These are phyloP conservation scores for Hapsidospora chrysogenum DNA, from an alignment of 495 filamentous ascomycete species.

Conservation along the genomic window DNA sequence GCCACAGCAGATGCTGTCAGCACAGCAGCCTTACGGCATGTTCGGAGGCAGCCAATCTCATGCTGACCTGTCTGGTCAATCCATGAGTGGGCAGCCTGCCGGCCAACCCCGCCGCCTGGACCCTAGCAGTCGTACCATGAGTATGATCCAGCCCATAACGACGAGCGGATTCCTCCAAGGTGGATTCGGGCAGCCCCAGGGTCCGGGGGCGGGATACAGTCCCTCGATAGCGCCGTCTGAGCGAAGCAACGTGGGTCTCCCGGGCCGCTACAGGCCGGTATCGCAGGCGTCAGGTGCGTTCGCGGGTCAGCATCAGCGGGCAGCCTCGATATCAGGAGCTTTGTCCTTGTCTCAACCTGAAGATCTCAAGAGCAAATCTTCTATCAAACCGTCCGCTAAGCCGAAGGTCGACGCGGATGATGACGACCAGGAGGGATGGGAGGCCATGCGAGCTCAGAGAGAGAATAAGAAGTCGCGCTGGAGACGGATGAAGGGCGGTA, in stretches of 20 bases:
- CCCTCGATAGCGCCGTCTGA: constrained; percentile 79
- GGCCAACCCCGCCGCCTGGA: constrained; percentile 19
- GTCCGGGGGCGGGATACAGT: constrained; percentile 30
- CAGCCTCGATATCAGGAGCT: constrained; percentile 35
- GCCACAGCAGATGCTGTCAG: too few species aligned
- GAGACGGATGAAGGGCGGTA: constrained; percentile 50
- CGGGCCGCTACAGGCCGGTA: constrained; percentile 85
- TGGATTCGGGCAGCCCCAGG: constrained; percentile 17
- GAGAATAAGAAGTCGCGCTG: constrained; percentile 63
- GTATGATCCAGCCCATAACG: constrained; percentile 60
- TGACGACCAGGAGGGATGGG: constrained; percentile 71
- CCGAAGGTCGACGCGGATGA: constrained; percentile 34
- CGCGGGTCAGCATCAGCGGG: constrained; percentile 20
- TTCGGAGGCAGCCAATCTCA: constrained; percentile 4
- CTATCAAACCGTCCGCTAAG: constrained; percentile 13
- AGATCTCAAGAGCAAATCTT: constrained; percentile 5
- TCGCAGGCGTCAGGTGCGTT: constrained; percentile 21
- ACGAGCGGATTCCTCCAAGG: constrained; percentile 10
- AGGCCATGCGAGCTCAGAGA: constrained; percentile 69
- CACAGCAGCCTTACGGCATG: constrained; percentile 2
- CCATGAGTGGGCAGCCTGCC: constrained; percentile 21
- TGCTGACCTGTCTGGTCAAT: constrained; percentile 21
- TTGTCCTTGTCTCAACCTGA: constrained; percentile 23
- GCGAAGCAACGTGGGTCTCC: constrained; percentile 79
- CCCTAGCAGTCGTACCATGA: constrained; percentile 45